A percentile compares a stretch with the other conserved stretches of the same genome.
Conservation (phyloP, 2,329 filamentous ascomycete species). For the Cladosporium oxysporum region DNA sequence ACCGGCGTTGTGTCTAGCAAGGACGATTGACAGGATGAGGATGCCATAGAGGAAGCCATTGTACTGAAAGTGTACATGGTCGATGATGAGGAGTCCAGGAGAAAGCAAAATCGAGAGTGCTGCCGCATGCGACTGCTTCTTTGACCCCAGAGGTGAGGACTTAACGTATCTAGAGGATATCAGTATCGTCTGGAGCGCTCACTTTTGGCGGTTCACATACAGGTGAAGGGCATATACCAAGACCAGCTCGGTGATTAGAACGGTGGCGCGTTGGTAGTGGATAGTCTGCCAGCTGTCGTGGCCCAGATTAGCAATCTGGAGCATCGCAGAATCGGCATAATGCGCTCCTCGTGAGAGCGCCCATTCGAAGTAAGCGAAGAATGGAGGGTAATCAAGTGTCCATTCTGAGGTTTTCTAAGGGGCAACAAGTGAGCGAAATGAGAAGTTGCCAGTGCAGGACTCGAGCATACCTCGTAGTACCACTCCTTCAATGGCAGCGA, state of each 20-base stretch:
- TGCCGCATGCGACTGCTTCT: constrained; percentile 77
- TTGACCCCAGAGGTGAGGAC: constrained; percentile 65
- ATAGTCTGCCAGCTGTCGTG: constrained; percentile 93
- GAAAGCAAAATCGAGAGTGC: constrained; percentile 89
- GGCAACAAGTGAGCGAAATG: constrained; percentile 23
- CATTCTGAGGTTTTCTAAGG: constrained; percentile 87
- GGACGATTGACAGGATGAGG: constrained; percentile 79
- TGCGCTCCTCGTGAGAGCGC: constrained; percentile 76
- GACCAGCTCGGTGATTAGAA: constrained; percentile 81
- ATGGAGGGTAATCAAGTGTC: constrained; percentile 98
- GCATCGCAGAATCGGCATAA: constrained; percentile 77
- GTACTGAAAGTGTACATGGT: constrained; percentile 99
- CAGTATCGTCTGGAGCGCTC: background rate
- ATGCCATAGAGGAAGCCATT: constrained; percentile 96
- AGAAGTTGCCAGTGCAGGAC: background rate
- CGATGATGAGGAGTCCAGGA: constrained; percentile 91
- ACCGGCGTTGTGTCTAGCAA: constrained; percentile 74
- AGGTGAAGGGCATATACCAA: constrained; percentile 79
- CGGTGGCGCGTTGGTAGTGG: constrained; percentile 88
- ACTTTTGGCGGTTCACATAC: constrained; percentile 47
- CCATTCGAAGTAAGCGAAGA: constrained; percentile 98
- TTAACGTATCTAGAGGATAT: constrained; percentile 66
- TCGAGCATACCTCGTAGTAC: constrained; percentile 75
- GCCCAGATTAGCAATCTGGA: constrained; percentile 75
- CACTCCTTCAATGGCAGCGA: constrained; percentile 83